Percentiles rank a stretch among this genome's conserved stretches.
phyloP scores from a whole-genome alignment of 202 grass and related monocot species.

The Bolboschoenoplectus hybrid region DNA sequence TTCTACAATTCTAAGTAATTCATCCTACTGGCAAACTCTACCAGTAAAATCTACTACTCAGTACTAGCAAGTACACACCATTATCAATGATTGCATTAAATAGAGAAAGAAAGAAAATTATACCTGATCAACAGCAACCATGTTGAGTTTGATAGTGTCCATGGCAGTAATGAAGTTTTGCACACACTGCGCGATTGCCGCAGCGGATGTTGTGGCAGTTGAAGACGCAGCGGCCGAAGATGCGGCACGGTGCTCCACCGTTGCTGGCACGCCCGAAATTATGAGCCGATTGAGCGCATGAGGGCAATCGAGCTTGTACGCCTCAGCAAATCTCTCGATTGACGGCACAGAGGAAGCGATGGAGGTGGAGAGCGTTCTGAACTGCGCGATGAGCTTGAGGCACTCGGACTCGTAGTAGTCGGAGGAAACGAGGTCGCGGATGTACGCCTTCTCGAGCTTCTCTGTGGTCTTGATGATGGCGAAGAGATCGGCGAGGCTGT shows the following conservation, averaged over 20 bases:
- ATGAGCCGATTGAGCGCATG: slow-evolving; percentile 84
- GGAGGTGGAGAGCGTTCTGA: slow-evolving; percentile 83
- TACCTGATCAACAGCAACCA: slow-evolving; percentile 89
- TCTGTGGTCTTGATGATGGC: slow-evolving; percentile 94
- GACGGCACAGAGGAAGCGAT: slow-evolving; percentile 61
- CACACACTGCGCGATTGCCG: slow-evolving; percentile 82
- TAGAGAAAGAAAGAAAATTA: background rate
- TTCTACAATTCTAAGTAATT: background rate
- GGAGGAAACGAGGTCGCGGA: slow-evolving; percentile 86
- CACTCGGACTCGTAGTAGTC: slow-evolving; percentile 94
- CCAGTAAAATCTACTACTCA: background rate
- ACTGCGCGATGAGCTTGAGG: slow-evolving; percentile 95
- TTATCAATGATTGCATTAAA: background rate
- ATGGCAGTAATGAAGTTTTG: slow-evolving; percentile 97
- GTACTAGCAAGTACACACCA: background rate
- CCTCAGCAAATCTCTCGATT: slow-evolving; percentile 76
- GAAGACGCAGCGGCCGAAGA: slow-evolving; percentile 44
- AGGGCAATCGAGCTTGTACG: slow-evolving; percentile 86
- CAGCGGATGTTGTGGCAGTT: slow-evolving; percentile 49
- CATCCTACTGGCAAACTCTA: background rate
- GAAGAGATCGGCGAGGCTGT: slow-evolving; percentile 92
- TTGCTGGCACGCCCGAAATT: slow-evolving; percentile 81
- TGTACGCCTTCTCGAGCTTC: slow-evolving; percentile 97
- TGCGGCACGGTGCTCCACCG: slow-evolving; percentile 77
- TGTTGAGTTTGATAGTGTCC: slow-evolving; percentile 96